A percentile compares a stretch with the other conserved stretches of the same genome.
phyloP scores from a whole-genome alignment of 2,329 filamentous ascomycete species.

The Colletotrichum higginsianum region DNA sequence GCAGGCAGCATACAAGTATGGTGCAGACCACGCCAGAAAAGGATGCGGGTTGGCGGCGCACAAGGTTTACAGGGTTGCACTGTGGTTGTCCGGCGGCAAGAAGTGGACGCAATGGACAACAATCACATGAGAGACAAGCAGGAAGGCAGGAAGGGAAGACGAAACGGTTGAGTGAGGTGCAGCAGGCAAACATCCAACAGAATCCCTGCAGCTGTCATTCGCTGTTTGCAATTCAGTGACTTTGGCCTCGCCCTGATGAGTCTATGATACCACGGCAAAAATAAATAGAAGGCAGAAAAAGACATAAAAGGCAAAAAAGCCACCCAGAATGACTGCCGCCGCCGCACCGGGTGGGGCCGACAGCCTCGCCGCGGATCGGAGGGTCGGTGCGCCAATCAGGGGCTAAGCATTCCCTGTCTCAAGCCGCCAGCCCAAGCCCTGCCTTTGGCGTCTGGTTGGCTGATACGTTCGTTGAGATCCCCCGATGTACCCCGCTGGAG shows the following conservation, averaged over 20 bases:
- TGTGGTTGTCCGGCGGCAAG: slow-evolving; percentile 12
- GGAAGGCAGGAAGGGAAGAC: background rate
- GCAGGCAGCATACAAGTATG: background rate
- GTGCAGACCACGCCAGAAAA: slow-evolving; percentile 3
- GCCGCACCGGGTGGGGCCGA: slow-evolving; percentile 15
- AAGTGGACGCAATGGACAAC: background rate
- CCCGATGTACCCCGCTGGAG: slow-evolving; percentile 31
- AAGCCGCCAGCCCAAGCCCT: slow-evolving; percentile 12
- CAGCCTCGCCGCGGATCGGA: slow-evolving; percentile 36
- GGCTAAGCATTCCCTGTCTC: slow-evolving; percentile 28
- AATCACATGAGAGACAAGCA: background rate
- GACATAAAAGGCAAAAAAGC: background rate
- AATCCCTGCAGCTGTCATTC: slow-evolving; percentile 7
- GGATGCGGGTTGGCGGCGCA: slow-evolving; percentile 1
- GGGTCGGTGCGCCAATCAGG: slow-evolving; percentile 34
- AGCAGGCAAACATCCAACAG: slow-evolving; percentile 10
- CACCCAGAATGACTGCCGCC: slow-evolving; percentile 12
- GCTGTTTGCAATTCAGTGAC: background rate
- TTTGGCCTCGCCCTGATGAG: background rate
- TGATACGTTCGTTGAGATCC: slow-evolving; percentile 16
- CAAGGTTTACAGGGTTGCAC: slow-evolving; percentile 11
- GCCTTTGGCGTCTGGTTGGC: slow-evolving; percentile 23
- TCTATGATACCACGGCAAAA: background rate
- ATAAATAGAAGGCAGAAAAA: background rate
- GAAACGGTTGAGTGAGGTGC: slow-evolving; percentile 1